A percentile compares a stretch with the other conserved stretches of the same genome.
Evolutionary conservation across 2,329 filamentous ascomycete genomes (phyloP).

Genomic region (Diaporthe vaccinii): DNA sequence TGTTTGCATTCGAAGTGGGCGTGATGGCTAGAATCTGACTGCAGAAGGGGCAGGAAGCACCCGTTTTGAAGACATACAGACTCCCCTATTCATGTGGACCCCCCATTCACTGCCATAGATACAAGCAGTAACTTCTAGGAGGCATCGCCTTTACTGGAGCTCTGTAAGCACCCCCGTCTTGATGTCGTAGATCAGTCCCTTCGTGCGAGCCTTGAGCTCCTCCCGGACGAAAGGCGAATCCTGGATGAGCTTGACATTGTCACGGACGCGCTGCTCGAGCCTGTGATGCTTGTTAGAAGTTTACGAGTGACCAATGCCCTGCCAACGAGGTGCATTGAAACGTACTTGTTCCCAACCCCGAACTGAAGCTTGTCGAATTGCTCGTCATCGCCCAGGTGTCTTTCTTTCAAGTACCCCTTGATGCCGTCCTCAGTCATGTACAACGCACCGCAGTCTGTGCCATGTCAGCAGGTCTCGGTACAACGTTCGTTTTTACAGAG

Average conservation of each 20-base stretch:
- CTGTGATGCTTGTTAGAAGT: neutral
- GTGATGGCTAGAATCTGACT: too few relatives aligned
- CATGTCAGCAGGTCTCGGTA: neutral
- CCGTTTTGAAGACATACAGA: too few relatives aligned
- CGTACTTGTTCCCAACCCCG: neutral
- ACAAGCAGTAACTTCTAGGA: neutral
- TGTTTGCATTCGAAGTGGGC: too few relatives aligned
- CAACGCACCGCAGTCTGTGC: conserved; percentile 27
- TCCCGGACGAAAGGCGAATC: conserved; percentile 20
- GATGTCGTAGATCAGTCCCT: conserved; percentile 21
- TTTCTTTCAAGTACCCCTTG: conserved; percentile 10
- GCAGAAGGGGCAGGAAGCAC: too few relatives aligned
- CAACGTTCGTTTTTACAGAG: too few relatives aligned
- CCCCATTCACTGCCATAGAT: too few relatives aligned
- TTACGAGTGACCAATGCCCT: too few relatives aligned
- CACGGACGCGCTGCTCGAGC: conserved; percentile 12
- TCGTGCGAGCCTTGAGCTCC: conserved; percentile 31
- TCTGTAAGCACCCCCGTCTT: conserved; percentile 27
- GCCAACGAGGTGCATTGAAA: neutral
- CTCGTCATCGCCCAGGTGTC: conserved; percentile 16
- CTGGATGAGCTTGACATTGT: conserved; percentile 22
- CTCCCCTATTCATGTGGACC: too few relatives aligned
- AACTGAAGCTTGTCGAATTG: conserved; percentile 12
- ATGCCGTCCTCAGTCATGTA: conserved; percentile 1
- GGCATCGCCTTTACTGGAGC: neutral